Percentiles rank a stretch among this genome's conserved stretches.
phyloP scores from a whole-genome alignment of 179 eudicot species.

The Dionaea muscipula region DNA sequence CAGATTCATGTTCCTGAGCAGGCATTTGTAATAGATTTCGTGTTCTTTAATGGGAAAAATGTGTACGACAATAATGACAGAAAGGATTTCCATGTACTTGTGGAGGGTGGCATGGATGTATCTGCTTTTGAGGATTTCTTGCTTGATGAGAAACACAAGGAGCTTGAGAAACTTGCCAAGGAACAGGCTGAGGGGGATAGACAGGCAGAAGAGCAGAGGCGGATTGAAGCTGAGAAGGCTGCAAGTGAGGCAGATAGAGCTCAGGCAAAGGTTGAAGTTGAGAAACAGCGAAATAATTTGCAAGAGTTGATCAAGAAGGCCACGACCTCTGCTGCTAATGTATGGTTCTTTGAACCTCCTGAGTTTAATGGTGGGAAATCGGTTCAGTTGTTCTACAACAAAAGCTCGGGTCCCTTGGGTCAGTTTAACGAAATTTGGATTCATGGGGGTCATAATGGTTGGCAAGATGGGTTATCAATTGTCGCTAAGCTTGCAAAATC shows the following conservation, averaged over 20 bases:
- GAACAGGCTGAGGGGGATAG: slow-evolving; percentile 76
- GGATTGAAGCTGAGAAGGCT: slow-evolving; percentile 58
- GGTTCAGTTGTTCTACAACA: slow-evolving; percentile 68
- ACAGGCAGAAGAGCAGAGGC: slow-evolving; percentile 61
- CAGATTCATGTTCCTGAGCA: slow-evolving; percentile 67
- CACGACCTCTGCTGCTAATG: slow-evolving; percentile 27
- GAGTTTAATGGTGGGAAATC: slow-evolving; percentile 50
- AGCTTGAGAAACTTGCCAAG: slow-evolving; percentile 58
- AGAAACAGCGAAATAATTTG: slow-evolving; percentile 38
- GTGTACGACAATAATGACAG: slow-evolving; percentile 73
- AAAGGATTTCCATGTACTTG: slow-evolving; percentile 67
- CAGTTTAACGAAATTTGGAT: slow-evolving; percentile 73
- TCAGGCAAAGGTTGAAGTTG: slow-evolving; percentile 62
- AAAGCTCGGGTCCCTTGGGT: slow-evolving; percentile 68
- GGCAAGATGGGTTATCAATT: slow-evolving; percentile 71
- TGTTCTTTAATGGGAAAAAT: slow-evolving; percentile 74
- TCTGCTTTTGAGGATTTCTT: slow-evolving; percentile 75
- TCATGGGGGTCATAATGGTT: slow-evolving; percentile 82
- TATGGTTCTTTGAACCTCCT: slow-evolving; percentile 63
- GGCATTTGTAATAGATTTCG: slow-evolving; percentile 80
- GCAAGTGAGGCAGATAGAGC: slow-evolving; percentile 77
- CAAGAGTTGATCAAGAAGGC: slow-evolving; percentile 39
- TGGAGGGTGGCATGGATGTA: slow-evolving; percentile 68
- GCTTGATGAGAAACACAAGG: slow-evolving; percentile 82
- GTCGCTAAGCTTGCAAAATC: slow-evolving; percentile 50